Base-by-base conservation (phyloP, 2,329 filamentous ascomycete species). In the Stagonosporopsis tanaceti region DNA sequence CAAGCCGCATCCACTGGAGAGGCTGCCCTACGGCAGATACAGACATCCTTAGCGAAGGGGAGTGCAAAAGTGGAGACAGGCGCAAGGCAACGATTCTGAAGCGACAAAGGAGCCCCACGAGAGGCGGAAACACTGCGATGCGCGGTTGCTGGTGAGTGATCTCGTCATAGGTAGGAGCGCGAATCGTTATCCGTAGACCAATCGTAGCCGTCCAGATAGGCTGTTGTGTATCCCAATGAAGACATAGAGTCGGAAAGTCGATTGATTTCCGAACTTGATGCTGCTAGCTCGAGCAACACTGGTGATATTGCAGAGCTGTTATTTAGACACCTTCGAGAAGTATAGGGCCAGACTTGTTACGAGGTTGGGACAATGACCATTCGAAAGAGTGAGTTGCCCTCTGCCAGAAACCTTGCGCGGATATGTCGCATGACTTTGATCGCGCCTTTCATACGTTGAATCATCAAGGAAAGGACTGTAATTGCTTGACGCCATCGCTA, bases 51-150 rank as follows among this genome's bases (percentile, higher is more conserved):
- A 50, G 53, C 47, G 47, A 47, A 22, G 3, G 7, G 5, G n/a
- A 14, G 30, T 24, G 11, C 25, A 0, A 17, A 20, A 40, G 28
- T 35, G 47, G 53, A 30, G 17, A 47, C 20, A 12, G 20, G 30
- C n/a, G 22, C 41, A 51, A 4, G 22, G 22, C 12, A 22, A 45
- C 9, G 8, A 22, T 22, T 28, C 35, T 42, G 15, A 17, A 37
- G 41, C 22, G 14, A 37, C 28, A 37, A 50, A 47, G 34, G 7
- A 25, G 17, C 14, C 17, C 15, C n/a, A 50, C 37, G 6, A 24
- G 7, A 24, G 25, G 41, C 47, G 47, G 53, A 56, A 56, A 30
- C 8, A 44, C 14, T 20, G 47, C 53, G 47, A 47, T 47, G 47
- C 37, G 35, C 34, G 14, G 28, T 12, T 37, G 27, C 34, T 24